Base-by-base conservation (phyloP, 345 rosid genomes). In the Psidium friedrichsthalianum region DNA sequence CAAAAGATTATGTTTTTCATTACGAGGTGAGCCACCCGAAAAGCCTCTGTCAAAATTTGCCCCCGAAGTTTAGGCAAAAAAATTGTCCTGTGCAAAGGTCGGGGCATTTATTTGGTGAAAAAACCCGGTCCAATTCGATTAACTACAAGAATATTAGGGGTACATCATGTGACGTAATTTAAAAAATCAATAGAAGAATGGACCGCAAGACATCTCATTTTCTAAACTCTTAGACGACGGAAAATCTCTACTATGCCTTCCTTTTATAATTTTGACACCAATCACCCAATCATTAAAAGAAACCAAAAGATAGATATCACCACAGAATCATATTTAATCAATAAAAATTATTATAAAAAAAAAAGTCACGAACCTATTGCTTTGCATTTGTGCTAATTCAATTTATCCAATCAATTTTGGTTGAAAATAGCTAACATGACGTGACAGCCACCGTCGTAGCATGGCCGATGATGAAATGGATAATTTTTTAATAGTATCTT, bases 11-110 rank as follows among this genome's bases (percentile, higher is more conserved):
- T 7, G 1, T 29, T 16, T 64, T 32, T 64, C 47, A 44, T 44
- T 44, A 44, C 47, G 8, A 44, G 47, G 29, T 0, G 3, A 0
- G 1, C 15, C 11, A 3, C 11, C 0, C 15, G 22, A 29, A 64
- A 64, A 15, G 27, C 3, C 16, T 2, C 1, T 8, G 21, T 29
- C 0, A 1, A 14, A 14, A 29, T 29, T 14, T 36, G 11, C 7
- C 3, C 5, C 2, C 42, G 42, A 40, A 40, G 42, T 40, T 0
- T 2, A 16, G 21, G 29, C 42, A 14, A 27, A 14, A 40, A 40
- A 40, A 40, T 40, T 40, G 42, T 40, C 42, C 42, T 5, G 42
- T 40, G 42, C 42, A 2, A 3, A 61, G 29, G 2, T 15, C 1
- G 5, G 40, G 40, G 10, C 21, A 61, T 4, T 27, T 61, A 29